Evolutionary conservation across 169 alveolate species (phyloP).

Genomic region (Cryptosporidium ryanae): DNA sequence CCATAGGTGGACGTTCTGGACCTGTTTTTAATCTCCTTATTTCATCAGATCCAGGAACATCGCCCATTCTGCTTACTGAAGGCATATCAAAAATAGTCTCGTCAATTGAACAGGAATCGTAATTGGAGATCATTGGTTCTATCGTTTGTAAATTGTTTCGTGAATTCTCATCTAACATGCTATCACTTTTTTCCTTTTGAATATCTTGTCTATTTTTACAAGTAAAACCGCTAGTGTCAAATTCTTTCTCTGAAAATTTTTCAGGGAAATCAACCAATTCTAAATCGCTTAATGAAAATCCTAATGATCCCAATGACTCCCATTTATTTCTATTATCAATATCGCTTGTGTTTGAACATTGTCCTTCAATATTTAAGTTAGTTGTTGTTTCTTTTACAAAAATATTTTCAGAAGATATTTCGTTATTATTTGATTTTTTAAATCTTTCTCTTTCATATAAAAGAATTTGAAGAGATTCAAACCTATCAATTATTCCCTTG

Average conservation of each 20-base stretch:
- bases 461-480: constrained; percentile 77
- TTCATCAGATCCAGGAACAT: constrained; percentile 67
- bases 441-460: constrained; percentile 76
- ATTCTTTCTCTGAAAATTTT: not conserved
- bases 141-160: not conserved
- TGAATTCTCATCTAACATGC: not conserved
- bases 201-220: not conserved
- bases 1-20: constrained; percentile 76
- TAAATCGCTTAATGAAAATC: constrained; percentile 50
- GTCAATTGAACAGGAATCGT: constrained; percentile 16
- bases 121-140: constrained; percentile 17
- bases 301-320: constrained; percentile 67
- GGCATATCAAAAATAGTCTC: constrained; percentile 75
- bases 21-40: constrained; percentile 59
- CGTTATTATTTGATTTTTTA: not conserved
- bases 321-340: constrained; percentile 27
- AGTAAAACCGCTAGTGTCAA: not conserved
- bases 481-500: constrained; percentile 65
- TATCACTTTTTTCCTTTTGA: not conserved
- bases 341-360: constrained; percentile 10
- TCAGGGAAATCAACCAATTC: constrained; percentile 6
- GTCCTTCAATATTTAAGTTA: not conserved
- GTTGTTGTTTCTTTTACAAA: not conserved
- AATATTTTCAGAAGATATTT: not conserved
- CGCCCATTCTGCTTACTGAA: constrained; percentile 73